phyloP scores from a whole-genome alignment of 768 basidiomycete species.

The Ramaria sp. region DNA sequence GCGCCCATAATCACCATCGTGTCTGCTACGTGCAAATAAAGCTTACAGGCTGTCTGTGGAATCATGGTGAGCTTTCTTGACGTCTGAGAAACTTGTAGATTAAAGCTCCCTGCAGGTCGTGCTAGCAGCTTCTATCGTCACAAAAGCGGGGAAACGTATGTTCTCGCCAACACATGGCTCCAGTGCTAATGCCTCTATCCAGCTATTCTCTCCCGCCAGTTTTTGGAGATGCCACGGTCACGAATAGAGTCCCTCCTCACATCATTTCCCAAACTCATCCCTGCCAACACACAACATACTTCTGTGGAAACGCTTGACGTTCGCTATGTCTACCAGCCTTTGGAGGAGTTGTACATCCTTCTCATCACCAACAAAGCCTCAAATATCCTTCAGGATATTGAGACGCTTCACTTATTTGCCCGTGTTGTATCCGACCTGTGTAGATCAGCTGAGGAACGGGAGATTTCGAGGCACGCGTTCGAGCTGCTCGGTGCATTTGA shows the following conservation, averaged over 20 bases:
- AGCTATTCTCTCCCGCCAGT: slow-evolving; percentile 96
- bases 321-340: slow-evolving; percentile 92
- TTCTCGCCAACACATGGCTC: slow-evolving; percentile 10
- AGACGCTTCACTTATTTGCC: slow-evolving; percentile 89
- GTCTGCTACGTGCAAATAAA: no score
- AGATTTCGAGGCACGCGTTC: slow-evolving; percentile 84
- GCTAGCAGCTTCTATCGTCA: slow-evolving; percentile 89
- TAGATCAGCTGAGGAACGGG: slow-evolving; percentile 75
- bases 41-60: no score
- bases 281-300: slow-evolving; percentile 88
- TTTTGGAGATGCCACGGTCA: slow-evolving; percentile 84
- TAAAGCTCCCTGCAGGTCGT: slow-evolving; percentile 50
- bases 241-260: slow-evolving; percentile 93
- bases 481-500: slow-evolving; percentile 94
- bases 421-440: slow-evolving; percentile 91
- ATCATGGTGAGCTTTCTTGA: no score
- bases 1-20: no score
- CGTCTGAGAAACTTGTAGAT: no score
- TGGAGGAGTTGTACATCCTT: slow-evolving; percentile 94
- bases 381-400: slow-evolving; percentile 98
- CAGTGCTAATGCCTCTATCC: slow-evolving; percentile 5
- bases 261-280: slow-evolving; percentile 96
- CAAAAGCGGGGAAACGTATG: slow-evolving; percentile 85
- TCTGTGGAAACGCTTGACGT: slow-evolving; percentile 94
- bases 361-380: slow-evolving; percentile 97